Percentiles rank a stretch among this genome's conserved stretches.
These are phyloP conservation scores for Tephrocybe sp. DNA, from an alignment of 768 basidiomycete genomes.

Conservation along the genomic window DNA sequence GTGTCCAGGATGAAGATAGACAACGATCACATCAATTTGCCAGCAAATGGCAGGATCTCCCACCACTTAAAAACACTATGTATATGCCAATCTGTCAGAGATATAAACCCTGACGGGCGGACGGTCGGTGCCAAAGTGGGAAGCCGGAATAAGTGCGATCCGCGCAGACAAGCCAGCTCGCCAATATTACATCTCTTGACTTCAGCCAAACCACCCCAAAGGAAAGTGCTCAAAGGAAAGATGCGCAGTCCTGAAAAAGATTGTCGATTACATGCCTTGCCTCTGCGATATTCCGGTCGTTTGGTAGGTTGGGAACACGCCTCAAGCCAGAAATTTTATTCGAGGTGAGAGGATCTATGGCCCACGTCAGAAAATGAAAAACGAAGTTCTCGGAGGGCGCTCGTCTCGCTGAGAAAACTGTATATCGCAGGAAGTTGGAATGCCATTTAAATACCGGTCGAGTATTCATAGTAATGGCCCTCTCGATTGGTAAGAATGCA, in stretches of 20 bases:
- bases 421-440: too few species aligned
- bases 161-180: slow-evolving; percentile 12
- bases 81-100: slow-evolving; percentile 12
- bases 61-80: background rate
- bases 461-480: too few species aligned
- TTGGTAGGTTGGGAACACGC: too few species aligned
- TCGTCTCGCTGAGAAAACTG: slow-evolving; percentile 3
- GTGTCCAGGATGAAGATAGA: slow-evolving; percentile 1
- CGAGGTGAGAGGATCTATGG: slow-evolving; percentile 16
- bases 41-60: slow-evolving; percentile 13
- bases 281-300: background rate
- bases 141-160: slow-evolving; percentile 2
- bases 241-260: too few species aligned
- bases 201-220: background rate
- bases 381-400: slow-evolving; percentile 11
- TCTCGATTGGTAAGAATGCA: too few species aligned
- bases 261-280: too few species aligned
- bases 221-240: too few species aligned
- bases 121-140: slow-evolving; percentile 11
- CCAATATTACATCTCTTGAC: background rate
- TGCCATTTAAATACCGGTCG: too few species aligned
- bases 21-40: slow-evolving; percentile 10
- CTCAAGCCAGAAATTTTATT: slow-evolving; percentile 6
- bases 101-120: slow-evolving; percentile 10
- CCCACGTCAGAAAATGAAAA: background rate